Evolutionary conservation across 2,329 filamentous ascomycete genomes (phyloP).

Genomic region (Didymella sp.): DNA sequence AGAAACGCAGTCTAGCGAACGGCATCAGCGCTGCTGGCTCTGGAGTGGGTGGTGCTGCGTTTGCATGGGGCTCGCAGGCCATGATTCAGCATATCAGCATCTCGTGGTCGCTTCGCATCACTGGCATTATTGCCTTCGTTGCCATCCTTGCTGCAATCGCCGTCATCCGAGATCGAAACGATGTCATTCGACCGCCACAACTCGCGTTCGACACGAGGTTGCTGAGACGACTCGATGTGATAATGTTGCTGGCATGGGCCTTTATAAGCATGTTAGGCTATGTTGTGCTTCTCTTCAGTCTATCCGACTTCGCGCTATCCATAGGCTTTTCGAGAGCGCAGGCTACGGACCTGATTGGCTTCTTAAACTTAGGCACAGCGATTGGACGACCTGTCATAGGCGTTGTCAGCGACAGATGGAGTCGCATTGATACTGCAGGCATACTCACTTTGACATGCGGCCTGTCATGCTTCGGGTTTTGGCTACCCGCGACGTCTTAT

Average conservation of each 20-base stretch:
- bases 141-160: conserved; percentile 35
- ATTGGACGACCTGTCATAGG: conserved; percentile 56
- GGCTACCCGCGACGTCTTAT: background rate
- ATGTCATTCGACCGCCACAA: conserved; percentile 42
- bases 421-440: conserved; percentile 42
- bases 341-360: conserved; percentile 49
- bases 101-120: conserved; percentile 54
- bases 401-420: conserved; percentile 52
- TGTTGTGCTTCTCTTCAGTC: conserved; percentile 54
- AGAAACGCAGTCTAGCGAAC: conserved; percentile 49
- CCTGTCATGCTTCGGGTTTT: background rate
- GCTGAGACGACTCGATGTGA: conserved; percentile 34
- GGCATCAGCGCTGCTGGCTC: conserved; percentile 49
- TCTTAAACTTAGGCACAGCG: conserved; percentile 57
- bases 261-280: conserved; percentile 57
- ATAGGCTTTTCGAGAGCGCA: conserved; percentile 51
- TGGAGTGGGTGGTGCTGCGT: conserved; percentile 49
- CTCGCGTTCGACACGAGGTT: conserved; percentile 35
- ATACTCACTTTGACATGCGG: background rate
- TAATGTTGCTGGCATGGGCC: conserved; percentile 49
- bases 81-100: conserved; percentile 47
- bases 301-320: conserved; percentile 55
- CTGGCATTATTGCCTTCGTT: conserved; percentile 36
- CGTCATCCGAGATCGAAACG: conserved; percentile 42
- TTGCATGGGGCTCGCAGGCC: conserved; percentile 34